Base-by-base conservation (phyloP, 495 filamentous ascomycete species). In the Neurospora sp. region DNA sequence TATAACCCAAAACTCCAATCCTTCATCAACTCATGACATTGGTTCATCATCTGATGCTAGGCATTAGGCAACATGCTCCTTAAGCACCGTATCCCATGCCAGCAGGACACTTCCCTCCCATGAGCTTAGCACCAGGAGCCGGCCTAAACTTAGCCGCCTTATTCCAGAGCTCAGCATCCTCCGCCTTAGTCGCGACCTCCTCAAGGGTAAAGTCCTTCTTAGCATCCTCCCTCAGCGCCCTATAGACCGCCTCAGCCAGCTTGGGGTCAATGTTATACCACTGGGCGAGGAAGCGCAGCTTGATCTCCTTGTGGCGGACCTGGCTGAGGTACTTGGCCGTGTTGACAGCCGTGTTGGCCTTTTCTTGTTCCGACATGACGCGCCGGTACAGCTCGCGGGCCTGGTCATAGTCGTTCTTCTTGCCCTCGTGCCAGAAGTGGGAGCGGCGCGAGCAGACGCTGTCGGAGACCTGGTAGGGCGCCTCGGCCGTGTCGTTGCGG, bases 341-440 rank as follows among this genome's bases (percentile, higher is more conserved):
- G 71, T 89, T 89, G 10, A 73, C 62, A 71, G 84, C 82, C 27
- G 85, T 79, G 73, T 88, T 83, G 70, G 83, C 76, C n/a, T 83
- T 77, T 72, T 79, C 79, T 42, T 81, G 72, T 27, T 83, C 79
- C 59, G 72, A 79, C 86, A 90, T 88, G 35, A 85, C 86, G 35
- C 79, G 76, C 9, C 23, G 70, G 78, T 85, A 90, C 10, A 90
- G 83, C 66, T 84, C 83, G 5, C 79, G 79, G 7, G 85, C 83
- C 77, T 89, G 88, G 9, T 81, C 81, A 74, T 90, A 90, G 48
- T 89, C 87, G 66, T 77, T 83, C 70, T 79, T 79, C 74, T 87
- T 86, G 23, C 84, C 87, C 73, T 89, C 87, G 59, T 88, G 87
- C 78, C 80, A 85, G 78, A 83, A 88, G 76, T 89, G 86, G 69